phyloP scores from a whole-genome alignment of 306 rosid genomes.

The Citrullus colocynthis region DNA sequence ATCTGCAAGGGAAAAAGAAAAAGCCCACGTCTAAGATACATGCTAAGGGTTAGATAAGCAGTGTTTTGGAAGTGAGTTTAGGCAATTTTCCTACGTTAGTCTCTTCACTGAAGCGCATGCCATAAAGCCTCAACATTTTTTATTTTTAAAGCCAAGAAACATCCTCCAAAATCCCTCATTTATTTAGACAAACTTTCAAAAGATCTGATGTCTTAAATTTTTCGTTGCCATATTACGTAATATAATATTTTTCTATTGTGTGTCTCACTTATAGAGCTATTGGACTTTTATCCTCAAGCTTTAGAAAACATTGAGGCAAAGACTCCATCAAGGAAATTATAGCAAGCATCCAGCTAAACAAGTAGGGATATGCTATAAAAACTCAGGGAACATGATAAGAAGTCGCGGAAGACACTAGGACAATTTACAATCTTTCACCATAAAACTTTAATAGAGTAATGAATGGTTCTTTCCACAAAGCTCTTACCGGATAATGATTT shows the following conservation, averaged over 20 bases:
- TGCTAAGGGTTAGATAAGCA: neutral
- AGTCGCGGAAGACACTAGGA: neutral
- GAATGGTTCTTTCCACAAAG: neutral
- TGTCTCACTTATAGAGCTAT: neutral
- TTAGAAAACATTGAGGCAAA: neutral
- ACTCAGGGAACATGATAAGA: neutral
- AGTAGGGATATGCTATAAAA: neutral
- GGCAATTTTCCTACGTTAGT: neutral
- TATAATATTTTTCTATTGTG: neutral
- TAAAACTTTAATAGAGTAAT: neutral
- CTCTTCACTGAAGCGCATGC: neutral
- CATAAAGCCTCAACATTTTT: neutral
- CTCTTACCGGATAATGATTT: neutral
- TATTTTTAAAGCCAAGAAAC: neutral
- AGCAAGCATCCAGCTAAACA: neutral
- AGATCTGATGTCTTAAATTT: neutral
- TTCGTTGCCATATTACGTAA: neutral
- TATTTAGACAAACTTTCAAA: neutral
- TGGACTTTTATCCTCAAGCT: neutral
- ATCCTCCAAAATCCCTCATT: neutral
- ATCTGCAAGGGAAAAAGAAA: conserved; percentile 37
- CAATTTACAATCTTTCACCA: neutral
- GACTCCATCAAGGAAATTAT: neutral
- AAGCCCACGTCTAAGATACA: neutral
- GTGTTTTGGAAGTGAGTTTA: neutral